Base-by-base conservation (phyloP, 75 land plant genomes). In the Pinus tabuliformis region DNA sequence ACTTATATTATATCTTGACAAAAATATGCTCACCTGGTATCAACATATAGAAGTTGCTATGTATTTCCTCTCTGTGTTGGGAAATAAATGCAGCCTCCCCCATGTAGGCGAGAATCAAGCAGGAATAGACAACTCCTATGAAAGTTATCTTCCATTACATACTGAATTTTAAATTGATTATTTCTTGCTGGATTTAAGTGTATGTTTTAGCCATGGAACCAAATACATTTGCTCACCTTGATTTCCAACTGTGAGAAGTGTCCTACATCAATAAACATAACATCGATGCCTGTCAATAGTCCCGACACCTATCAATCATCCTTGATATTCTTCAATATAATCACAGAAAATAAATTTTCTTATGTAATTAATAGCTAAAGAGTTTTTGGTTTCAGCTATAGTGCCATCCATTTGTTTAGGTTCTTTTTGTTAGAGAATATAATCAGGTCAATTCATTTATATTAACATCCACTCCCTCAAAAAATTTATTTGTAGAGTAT, bases 41-140 rank as follows among this genome's bases (percentile, higher is more conserved):
- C 12, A 92, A 90, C 37, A 78, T 86, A 72, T 92, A 92, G 81
- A 92, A 92, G 65, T 89, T 87, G 42, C 83, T 81, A 14, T 75
- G 82, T 62, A 87, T 82, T 62, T 82, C 81, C 56, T 21, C 73
- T 70, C 82, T 74, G 83, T 92, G 85, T 74, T 78, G 80, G 16
- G 92, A 90, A 60, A 92, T 81, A 83, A 84, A 92, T 75, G 95
- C 95, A 45, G 95, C 95, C 83, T 92, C 93, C 17, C 95, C 95
- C 91, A 89, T 86, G 68, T 86, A 89, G 8, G 89, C 90, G 7
- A 85, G 71, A 81, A 88, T 79, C 71, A 88, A 74, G 20, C 89
- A 82, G 14, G 90, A 88, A 73, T 88, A 88, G 36, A 88, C 85
- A n/a, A 87, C 76, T 49, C 68, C 86, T 45, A 82, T 78, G 75